These are phyloP conservation scores for Aspergillus hancockii DNA, from an alignment of 495 filamentous ascomycete genomes.

Conservation along the genomic window DNA sequence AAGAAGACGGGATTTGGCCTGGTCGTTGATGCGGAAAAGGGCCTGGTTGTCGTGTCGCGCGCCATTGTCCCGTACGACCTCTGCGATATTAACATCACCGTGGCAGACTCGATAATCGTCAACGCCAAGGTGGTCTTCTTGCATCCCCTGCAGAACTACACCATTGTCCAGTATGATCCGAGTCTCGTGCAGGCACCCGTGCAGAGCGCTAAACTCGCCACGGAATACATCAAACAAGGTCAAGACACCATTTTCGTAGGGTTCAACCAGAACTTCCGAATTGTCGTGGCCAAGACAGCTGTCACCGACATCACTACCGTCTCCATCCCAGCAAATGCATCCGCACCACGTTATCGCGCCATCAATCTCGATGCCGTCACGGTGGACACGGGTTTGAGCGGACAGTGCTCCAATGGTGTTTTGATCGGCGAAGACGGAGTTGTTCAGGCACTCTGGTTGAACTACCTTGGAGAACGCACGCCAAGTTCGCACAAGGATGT, in stretches of 20 bases:
- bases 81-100: slow-evolving; percentile 91
- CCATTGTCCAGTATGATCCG: slow-evolving; percentile 92
- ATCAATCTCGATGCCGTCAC: slow-evolving; percentile 98
- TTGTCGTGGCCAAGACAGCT: slow-evolving; percentile 89
- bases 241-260: slow-evolving; percentile 93
- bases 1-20: slow-evolving; percentile 93
- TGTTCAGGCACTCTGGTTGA: slow-evolving; percentile 93
- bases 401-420: slow-evolving; percentile 94
- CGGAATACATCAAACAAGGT: slow-evolving; percentile 80
- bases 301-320: slow-evolving; percentile 98
- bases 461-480: slow-evolving; percentile 88
- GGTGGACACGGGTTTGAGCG: slow-evolving; percentile 86
- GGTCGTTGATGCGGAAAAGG: slow-evolving; percentile 94
- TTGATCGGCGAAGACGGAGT: slow-evolving; percentile 86
- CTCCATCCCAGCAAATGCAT: slow-evolving; percentile 88
- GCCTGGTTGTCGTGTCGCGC: slow-evolving; percentile 87
- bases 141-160: slow-evolving; percentile 98
- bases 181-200: slow-evolving; percentile 90
- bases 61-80: slow-evolving; percentile 95
- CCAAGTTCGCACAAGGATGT: slow-evolving; percentile 80
- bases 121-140: slow-evolving; percentile 93
- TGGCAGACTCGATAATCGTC: slow-evolving; percentile 93
- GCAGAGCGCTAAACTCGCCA: slow-evolving; percentile 80
- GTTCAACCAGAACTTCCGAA: slow-evolving; percentile 92
- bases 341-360: slow-evolving; percentile 90